These are phyloP conservation scores for Holtermannia corniformis DNA, from an alignment of 768 basidiomycete species.

Conservation along the genomic window DNA sequence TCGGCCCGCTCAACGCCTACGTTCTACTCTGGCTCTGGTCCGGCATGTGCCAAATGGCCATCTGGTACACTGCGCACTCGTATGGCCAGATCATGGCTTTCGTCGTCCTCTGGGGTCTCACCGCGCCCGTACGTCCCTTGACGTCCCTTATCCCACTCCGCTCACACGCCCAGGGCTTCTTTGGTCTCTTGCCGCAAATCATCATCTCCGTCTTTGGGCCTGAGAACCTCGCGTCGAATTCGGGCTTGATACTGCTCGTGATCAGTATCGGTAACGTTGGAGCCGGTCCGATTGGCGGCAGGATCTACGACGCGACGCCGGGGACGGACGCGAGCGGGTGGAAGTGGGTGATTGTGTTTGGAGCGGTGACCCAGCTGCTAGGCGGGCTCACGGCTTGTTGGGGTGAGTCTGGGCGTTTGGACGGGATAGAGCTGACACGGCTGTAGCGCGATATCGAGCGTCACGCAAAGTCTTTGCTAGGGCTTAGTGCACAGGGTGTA, in stretches of 20 bases:
- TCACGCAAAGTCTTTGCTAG: too few species aligned
- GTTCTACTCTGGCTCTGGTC: conserved; percentile 18
- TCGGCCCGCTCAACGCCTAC: conserved; percentile 33
- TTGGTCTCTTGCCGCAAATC: conserved; percentile 19
- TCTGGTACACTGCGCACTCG: conserved; percentile 24
- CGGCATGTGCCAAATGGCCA: conserved; percentile 17
- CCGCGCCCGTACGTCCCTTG: too few species aligned
- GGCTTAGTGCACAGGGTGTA: too few species aligned
- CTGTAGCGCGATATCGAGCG: not conserved
- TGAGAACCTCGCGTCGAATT: conserved; percentile 21
- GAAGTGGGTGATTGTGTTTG: conserved; percentile 20
- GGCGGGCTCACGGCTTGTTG: conserved; percentile 14
- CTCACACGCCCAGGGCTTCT: conserved; percentile 13
- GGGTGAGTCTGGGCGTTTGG: conserved; percentile 9
- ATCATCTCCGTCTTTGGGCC: conserved; percentile 23
- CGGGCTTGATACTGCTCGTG: conserved; percentile 17
- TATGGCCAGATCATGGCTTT: conserved; percentile 25
- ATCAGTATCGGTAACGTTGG: conserved; percentile 17
- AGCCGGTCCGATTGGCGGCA: conserved; percentile 16
- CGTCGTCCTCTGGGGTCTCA: conserved; percentile 17
- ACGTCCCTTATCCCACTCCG: not conserved
- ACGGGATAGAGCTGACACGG: not conserved
- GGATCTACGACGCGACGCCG: conserved; percentile 15
- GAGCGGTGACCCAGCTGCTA: conserved; percentile 11
- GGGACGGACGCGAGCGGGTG: conserved; percentile 9